Evolutionary conservation across 1,284 basidiomycete species (phyloP), one percentile per base, ranked within the genome.

Genomic region (Macrocybe sp.): DNA sequence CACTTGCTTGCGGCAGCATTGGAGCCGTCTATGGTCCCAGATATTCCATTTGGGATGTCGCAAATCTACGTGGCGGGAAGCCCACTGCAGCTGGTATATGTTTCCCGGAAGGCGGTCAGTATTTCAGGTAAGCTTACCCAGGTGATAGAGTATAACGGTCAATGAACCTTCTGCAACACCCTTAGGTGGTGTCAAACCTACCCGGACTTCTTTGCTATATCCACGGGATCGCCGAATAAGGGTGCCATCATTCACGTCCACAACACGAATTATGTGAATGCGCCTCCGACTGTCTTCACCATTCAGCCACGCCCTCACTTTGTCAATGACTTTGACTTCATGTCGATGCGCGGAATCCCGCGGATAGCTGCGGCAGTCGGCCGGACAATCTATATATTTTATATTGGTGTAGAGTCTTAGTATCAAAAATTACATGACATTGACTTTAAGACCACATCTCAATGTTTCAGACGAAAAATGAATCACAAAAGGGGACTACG

Each of bases 1-100:
- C 45, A 28, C n/a, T n/a, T n/a, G 43, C 39, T 53, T 61, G 28
- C 37, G 54, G 30, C 52, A 90, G 88, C 47, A 75, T 91, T 41
- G 88, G 88, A 39, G 83, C 82, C 29, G 78, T 79, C 11, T 88
- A 82, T 60, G 85, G 85, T 5, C 69, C 78, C 7, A 73, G 70
- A 43, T 89, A 86, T 60, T 75, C 79, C 10, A 61, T 91, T 33
- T 91, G 89, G 89, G 83, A 91, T 60, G 70, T 87, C 45, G 73
- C 77, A 5, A 77, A 78, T 55, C 64, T 89, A 35, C 74, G 77
- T 43, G 88, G 88, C 35, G 87, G 88, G 11, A 83, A 85, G 55
- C 88, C 88, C 1, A 67, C 69, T 50, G 63, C 74, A 14, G 72
- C 75, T 8, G 83, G 82, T 2, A 65, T 68, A 45, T 81, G 74